Evolutionary conservation across 1,284 basidiomycete species (phyloP).

Genomic region (Pterulicium gracile): DNA sequence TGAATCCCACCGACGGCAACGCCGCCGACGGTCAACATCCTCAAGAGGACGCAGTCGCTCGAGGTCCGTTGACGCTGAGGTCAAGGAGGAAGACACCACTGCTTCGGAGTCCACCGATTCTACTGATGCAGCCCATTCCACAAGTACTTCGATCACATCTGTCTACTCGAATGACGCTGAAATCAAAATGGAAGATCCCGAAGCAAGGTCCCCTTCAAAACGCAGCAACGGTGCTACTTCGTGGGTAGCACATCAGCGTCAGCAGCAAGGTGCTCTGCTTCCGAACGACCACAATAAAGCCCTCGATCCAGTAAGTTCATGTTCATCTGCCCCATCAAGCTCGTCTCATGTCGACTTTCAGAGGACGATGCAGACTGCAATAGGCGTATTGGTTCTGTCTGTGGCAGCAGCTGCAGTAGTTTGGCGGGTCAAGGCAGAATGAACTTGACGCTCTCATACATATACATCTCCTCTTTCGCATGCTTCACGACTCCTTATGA

Average conservation of each 20-base stretch:
- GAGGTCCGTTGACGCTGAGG: conserved; percentile 22
- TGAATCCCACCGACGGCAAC: conserved; percentile 34
- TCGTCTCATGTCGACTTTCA: conserved; percentile 5
- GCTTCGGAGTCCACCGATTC: conserved; percentile 6
- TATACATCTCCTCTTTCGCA: neutral
- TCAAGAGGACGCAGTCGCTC: conserved; percentile 20
- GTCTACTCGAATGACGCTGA: conserved; percentile 1
- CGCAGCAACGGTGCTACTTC: neutral
- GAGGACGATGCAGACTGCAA: conserved; percentile 34
- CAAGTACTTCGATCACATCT: conserved; percentile 8
- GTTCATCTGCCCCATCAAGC: neutral
- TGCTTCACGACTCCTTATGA: neutral
- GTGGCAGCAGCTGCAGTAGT: conserved; percentile 58
- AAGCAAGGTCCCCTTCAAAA: neutral
- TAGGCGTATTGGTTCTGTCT: conserved; percentile 48
- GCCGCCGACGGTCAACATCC: conserved; percentile 18
- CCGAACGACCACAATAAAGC: conserved; percentile 9
- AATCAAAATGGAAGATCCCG: conserved; percentile 1
- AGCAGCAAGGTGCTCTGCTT: conserved; percentile 5
- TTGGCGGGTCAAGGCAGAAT: conserved; percentile 50
- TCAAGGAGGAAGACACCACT: conserved; percentile 20
- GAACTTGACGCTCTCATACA: neutral
- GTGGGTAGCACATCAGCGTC: neutral
- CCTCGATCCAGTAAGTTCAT: conserved; percentile 1
- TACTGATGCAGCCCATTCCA: conserved; percentile 13